phyloP scores from a whole-genome alignment of 2,329 filamentous ascomycete species.

The Colletotrichum sp. region DNA sequence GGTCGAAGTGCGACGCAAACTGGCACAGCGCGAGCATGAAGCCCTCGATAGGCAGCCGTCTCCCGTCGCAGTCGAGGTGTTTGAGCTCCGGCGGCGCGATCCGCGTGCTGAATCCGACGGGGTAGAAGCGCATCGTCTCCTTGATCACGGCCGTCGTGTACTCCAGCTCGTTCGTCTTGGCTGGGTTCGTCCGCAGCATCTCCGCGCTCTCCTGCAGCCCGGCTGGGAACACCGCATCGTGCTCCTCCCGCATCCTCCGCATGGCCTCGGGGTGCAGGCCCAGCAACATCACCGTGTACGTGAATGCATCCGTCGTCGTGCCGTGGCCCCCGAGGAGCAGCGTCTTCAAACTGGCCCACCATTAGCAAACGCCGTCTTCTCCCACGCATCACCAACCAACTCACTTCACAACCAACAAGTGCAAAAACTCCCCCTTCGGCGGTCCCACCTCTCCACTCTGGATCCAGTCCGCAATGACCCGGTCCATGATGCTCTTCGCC shows the following conservation, averaged over 20 bases:
- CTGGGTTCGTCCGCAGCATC: constrained; percentile 40
- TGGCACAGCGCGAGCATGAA: constrained; percentile 24
- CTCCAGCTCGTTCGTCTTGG: constrained; percentile 51
- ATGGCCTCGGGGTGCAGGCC: constrained; percentile 23
- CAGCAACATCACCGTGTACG: constrained; percentile 20
- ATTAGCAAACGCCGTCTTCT: background rate
- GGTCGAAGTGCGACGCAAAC: constrained; percentile 31
- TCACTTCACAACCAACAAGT: constrained; percentile 12
- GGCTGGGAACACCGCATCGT: constrained; percentile 26
- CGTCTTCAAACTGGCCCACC: constrained; percentile 22
- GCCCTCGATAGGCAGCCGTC: constrained; percentile 37
- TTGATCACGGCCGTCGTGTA: constrained; percentile 59
- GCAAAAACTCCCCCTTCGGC: constrained; percentile 17
- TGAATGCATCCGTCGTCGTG: constrained; percentile 25
- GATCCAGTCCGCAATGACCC: constrained; percentile 25
- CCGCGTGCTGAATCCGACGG: constrained; percentile 48
- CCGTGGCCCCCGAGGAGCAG: constrained; percentile 29
- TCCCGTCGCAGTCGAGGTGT: constrained; percentile 39
- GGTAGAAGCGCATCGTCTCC: constrained; percentile 57
- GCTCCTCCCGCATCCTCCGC: constrained; percentile 23
- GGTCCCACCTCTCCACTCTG: constrained; percentile 2
- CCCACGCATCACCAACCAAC: background rate
- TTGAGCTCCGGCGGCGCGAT: constrained; percentile 31
- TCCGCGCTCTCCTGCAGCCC: constrained; percentile 35
- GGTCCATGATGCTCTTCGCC: constrained; percentile 25